These are phyloP conservation scores for Falciphora oryzae DNA, from an alignment of 2,329 filamentous ascomycete genomes.

Conservation along the genomic window DNA sequence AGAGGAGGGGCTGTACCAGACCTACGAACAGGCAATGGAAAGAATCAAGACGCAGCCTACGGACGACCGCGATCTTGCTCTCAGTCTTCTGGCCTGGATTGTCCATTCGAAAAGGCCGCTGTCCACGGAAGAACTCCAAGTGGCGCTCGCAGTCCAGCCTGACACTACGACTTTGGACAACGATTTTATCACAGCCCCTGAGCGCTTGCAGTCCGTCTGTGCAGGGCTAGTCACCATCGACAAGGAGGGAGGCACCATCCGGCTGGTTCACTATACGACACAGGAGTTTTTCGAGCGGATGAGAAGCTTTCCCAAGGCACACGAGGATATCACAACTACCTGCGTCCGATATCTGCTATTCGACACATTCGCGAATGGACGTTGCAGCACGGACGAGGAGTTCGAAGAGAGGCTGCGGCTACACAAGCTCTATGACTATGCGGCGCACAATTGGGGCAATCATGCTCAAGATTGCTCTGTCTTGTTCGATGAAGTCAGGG, in stretches of 20 bases:
- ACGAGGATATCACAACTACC: background rate
- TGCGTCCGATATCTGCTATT: background rate
- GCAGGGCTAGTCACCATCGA: slow-evolving; percentile 1
- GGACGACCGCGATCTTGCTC: no score
- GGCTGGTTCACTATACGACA: background rate
- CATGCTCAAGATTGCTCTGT: background rate
- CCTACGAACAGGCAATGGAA: no score
- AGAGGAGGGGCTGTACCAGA: no score
- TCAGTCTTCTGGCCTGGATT: no score
- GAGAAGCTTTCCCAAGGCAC: background rate
- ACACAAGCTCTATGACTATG: background rate
- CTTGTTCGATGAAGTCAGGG: background rate
- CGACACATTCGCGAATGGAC: background rate
- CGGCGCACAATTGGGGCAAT: background rate
- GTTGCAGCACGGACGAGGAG: background rate
- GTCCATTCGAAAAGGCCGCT: no score
- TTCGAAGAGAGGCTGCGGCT: background rate
- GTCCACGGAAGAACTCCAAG: no score
- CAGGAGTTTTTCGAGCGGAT: background rate
- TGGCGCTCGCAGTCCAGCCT: no score
- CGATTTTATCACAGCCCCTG: no score
- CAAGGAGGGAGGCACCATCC: slow-evolving; percentile 1
- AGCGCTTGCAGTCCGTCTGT: background rate
- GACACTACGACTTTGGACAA: no score
- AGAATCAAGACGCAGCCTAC: no score